Evolutionary conservation across 257 asterid species (phyloP).

Genomic region (Cynanchum wilfordii): DNA sequence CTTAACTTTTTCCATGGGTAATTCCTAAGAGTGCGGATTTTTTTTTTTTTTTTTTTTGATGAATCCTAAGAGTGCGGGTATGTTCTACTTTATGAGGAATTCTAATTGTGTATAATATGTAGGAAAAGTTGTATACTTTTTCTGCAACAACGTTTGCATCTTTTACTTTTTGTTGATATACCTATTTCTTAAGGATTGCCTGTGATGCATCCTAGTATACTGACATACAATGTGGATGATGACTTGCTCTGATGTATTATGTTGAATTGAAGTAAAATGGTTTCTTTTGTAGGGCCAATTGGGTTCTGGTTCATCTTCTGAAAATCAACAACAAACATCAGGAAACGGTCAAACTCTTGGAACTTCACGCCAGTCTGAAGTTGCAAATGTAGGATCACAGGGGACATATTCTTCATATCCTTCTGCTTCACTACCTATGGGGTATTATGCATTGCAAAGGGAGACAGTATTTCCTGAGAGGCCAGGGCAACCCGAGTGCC

Average conservation of each 20-base stretch:
- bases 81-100: background rate
- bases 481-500: slow-evolving; percentile 95
- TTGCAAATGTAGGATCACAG: slow-evolving; percentile 47
- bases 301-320: slow-evolving; percentile 71
- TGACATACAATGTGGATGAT: background rate
- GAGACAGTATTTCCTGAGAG: slow-evolving; percentile 90
- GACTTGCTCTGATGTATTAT: background rate
- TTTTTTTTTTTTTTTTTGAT: too few species aligned
- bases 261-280: slow-evolving; percentile 5
- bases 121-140: background rate
- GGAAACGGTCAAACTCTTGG: slow-evolving; percentile 53
- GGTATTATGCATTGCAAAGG: slow-evolving; percentile 65
- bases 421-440: slow-evolving; percentile 60
- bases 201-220: background rate
- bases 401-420: slow-evolving; percentile 40
- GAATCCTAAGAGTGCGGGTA: too few species aligned
- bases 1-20: background rate
- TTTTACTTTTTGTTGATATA: background rate
- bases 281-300: slow-evolving; percentile 60
- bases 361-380: slow-evolving; percentile 45
- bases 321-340: slow-evolving; percentile 52
- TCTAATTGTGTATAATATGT: background rate
- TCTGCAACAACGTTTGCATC: background rate
- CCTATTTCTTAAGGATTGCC: background rate
- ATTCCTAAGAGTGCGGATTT: background rate